These are phyloP conservation scores for Pleoardoris graminearum DNA, from an alignment of 2,329 filamentous ascomycete species.

Conservation along the genomic window DNA sequence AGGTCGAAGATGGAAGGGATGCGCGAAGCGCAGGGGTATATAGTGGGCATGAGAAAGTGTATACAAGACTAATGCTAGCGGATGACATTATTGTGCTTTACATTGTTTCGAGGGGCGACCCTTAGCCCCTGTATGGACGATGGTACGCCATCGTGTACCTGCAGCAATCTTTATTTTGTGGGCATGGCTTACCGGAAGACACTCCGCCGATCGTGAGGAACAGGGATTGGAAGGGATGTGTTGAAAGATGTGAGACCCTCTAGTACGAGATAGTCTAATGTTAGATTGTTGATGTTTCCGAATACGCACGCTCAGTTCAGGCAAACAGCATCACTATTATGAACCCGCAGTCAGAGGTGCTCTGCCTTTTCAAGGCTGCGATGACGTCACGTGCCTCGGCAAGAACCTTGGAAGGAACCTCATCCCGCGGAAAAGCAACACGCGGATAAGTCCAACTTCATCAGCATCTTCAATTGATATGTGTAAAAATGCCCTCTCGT, in stretches of 20 bases:
- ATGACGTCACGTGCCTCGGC: slow-evolving; percentile 7
- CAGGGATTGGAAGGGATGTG: too few relatives aligned
- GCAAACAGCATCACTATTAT: too few relatives aligned
- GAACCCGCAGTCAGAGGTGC: too few relatives aligned
- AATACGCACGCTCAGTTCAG: too few relatives aligned
- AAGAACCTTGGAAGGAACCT: background rate
- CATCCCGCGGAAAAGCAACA: slow-evolving; percentile 1
- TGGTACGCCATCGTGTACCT: background rate
- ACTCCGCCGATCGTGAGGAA: background rate
- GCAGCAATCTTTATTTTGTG: background rate
- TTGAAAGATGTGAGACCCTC: too few relatives aligned
- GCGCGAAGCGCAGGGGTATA: background rate
- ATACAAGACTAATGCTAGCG: slow-evolving; percentile 6
- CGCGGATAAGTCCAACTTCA: too few relatives aligned
- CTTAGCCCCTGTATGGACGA: background rate
- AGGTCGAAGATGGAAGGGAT: background rate
- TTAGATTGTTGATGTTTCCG: too few relatives aligned
- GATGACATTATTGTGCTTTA: background rate
- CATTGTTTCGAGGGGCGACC: background rate
- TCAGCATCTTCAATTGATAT: too few relatives aligned
- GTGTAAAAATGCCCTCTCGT: too few relatives aligned
- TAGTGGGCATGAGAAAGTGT: slow-evolving; percentile 2
- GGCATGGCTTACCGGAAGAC: background rate
- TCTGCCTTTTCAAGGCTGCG: too few relatives aligned
- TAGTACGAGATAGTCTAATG: too few relatives aligned